Evolutionary conservation across 75 land plant genomes (phyloP).

Genomic region (Cryptomeria japonica): DNA sequence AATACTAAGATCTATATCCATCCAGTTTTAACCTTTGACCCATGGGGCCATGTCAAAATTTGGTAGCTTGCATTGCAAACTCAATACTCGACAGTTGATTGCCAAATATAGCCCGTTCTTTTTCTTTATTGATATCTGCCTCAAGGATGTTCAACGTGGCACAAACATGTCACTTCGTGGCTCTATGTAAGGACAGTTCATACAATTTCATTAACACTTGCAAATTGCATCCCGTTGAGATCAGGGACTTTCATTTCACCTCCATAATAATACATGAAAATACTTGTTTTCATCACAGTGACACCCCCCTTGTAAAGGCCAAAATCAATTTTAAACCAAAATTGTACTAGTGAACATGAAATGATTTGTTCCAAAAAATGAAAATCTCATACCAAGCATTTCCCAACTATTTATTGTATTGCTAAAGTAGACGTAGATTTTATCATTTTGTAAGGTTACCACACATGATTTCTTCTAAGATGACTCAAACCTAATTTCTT

Average conservation of each 20-base stretch:
- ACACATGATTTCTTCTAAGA: neutral
- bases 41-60: neutral
- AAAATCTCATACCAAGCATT: no score
- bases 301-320: neutral
- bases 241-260: neutral
- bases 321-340: no score
- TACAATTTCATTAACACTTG: neutral
- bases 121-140: neutral
- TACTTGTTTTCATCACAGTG: neutral
- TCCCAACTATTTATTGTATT: no score
- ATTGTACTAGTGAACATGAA: no score
- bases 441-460: neutral
- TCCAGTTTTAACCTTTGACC: neutral
- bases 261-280: neutral
- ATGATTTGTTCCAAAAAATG: no score
- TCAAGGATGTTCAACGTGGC: neutral
- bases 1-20: neutral
- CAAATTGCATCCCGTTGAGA: neutral
- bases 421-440: neutral
- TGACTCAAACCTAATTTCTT: no score
- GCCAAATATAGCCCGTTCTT: neutral
- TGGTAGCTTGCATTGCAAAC: neutral
- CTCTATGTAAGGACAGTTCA: neutral
- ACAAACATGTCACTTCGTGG: neutral
- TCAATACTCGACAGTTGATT: neutral